These are phyloP conservation scores for Hypoxylon sp. DNA, from an alignment of 2,329 filamentous ascomycete species.

Conservation along the genomic window DNA sequence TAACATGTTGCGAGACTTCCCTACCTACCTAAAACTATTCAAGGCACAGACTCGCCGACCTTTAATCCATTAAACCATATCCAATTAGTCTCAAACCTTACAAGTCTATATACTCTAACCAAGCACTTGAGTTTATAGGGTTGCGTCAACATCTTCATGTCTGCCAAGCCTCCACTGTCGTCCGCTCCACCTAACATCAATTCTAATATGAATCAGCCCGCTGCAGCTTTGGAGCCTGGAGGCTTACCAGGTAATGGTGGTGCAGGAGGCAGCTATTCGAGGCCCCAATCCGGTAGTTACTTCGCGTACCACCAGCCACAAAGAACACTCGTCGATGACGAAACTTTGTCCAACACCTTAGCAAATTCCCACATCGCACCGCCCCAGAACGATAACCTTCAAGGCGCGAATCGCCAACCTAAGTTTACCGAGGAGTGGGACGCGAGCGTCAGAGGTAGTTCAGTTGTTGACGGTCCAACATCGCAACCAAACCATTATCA, in stretches of 20 bases:
- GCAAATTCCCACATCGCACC: slow-evolving; percentile 56
- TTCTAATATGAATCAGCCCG: slow-evolving; percentile 44
- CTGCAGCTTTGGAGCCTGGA: slow-evolving; percentile 38
- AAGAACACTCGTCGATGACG: slow-evolving; percentile 51
- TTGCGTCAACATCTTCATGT: slow-evolving; percentile 44
- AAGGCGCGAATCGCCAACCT: slow-evolving; percentile 56
- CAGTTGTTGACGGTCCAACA: slow-evolving; percentile 68
- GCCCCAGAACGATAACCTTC: slow-evolving; percentile 46
- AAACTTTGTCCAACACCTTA: slow-evolving; percentile 57
- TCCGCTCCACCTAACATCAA: slow-evolving; percentile 32
- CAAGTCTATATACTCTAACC: slow-evolving; percentile 26
- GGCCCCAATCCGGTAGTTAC: slow-evolving; percentile 49
- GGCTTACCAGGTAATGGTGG: slow-evolving; percentile 34
- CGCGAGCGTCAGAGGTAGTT: slow-evolving; percentile 76
- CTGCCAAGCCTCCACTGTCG: slow-evolving; percentile 43
- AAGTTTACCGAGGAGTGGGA: slow-evolving; percentile 81
- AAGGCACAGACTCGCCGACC: slow-evolving; percentile 19
- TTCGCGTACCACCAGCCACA: slow-evolving; percentile 51
- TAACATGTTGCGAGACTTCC: slow-evolving; percentile 11
- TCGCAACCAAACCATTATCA: slow-evolving; percentile 45
- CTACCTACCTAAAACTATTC: background rate
- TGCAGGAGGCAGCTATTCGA: slow-evolving; percentile 36
- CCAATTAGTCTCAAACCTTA: slow-evolving; percentile 29
- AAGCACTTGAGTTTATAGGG: slow-evolving; percentile 24
- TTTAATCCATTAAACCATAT: slow-evolving; percentile 4